Percentiles rank a stretch among this genome's conserved stretches.
These are phyloP conservation scores for Plasmodium reichenowi DNA, from an alignment of 169 alveolate species.

Conservation along the genomic window DNA sequence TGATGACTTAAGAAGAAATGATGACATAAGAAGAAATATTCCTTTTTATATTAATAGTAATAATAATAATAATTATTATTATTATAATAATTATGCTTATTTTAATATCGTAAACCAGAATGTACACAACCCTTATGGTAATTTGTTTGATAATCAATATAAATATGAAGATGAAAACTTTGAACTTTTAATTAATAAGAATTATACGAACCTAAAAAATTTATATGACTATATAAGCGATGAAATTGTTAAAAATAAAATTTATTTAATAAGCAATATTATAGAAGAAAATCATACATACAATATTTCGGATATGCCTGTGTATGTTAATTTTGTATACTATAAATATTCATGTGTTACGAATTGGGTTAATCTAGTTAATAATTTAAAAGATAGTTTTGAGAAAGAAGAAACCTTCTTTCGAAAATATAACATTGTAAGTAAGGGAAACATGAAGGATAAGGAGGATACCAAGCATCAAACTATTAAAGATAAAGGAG, in stretches of 20 bases:
- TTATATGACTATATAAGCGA: conserved; percentile 37
- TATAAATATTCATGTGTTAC: conserved; percentile 57
- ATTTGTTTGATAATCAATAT: no score
- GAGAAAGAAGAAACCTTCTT: conserved; percentile 13
- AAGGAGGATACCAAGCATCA: not conserved
- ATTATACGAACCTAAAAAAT: conserved; percentile 22
- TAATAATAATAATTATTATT: no score
- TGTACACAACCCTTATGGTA: no score
- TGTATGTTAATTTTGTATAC: conserved; percentile 32
- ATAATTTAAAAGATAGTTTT: conserved; percentile 39
- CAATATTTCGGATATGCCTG: conserved; percentile 56
- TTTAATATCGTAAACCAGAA: no score
- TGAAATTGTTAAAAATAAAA: conserved; percentile 55
- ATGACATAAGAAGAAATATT: no score
- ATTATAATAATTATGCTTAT: no score
- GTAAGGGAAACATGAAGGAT: not conserved
- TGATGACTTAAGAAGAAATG: no score
- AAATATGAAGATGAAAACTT: conserved; percentile 7
- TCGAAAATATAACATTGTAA: not conserved
- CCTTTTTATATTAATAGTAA: no score
- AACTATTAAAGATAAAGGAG: not conserved
- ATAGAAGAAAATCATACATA: conserved; percentile 46
- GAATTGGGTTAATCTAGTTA: conserved; percentile 31
- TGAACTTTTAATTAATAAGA: conserved; percentile 7
- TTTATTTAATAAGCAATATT: conserved; percentile 27